Percentiles rank a stretch among this genome's conserved stretches.
Conservation (phyloP, 768 basidiomycete species). For the Panaeolus papilionaceus region DNA sequence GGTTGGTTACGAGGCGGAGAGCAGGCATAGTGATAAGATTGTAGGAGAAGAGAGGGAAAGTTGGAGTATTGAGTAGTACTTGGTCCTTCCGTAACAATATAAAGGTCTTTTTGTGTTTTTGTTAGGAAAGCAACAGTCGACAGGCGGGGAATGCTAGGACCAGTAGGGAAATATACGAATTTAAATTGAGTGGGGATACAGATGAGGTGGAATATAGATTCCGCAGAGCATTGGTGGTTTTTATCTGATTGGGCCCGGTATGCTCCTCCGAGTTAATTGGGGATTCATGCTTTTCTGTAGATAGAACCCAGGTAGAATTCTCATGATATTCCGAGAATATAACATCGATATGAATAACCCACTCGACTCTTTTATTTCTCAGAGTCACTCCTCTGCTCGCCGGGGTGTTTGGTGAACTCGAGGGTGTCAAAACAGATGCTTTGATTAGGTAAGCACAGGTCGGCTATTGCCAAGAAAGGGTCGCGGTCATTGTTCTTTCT, state of each 20-base stretch:
- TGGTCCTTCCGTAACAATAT: constrained; percentile 1
- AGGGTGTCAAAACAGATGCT: constrained; percentile 2
- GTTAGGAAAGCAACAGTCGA: too few species aligned
- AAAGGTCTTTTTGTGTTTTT: neutral
- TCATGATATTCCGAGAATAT: constrained; percentile 9
- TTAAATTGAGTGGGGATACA: neutral
- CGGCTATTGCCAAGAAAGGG: neutral
- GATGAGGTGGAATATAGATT: neutral
- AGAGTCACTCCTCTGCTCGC: too few species aligned
- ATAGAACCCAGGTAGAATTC: neutral
- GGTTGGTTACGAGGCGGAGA: constrained; percentile 11
- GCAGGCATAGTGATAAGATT: constrained; percentile 1
- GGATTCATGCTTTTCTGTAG: neutral
- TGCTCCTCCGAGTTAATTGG: neutral
- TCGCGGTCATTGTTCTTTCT: constrained; percentile 12
- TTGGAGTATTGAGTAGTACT: neutral
- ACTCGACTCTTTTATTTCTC: neutral
- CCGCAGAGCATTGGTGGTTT: neutral
- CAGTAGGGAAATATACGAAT: neutral
- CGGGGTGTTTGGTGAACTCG: constrained; percentile 1
- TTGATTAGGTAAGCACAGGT: constrained; percentile 4
- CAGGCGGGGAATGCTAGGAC: neutral
- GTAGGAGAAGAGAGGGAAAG: neutral
- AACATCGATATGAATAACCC: neutral
- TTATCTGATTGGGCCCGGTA: neutral